These are phyloP conservation scores for Hymenotorrendiella dingleyae DNA, from an alignment of 2,329 filamentous ascomycete genomes.

Conservation along the genomic window DNA sequence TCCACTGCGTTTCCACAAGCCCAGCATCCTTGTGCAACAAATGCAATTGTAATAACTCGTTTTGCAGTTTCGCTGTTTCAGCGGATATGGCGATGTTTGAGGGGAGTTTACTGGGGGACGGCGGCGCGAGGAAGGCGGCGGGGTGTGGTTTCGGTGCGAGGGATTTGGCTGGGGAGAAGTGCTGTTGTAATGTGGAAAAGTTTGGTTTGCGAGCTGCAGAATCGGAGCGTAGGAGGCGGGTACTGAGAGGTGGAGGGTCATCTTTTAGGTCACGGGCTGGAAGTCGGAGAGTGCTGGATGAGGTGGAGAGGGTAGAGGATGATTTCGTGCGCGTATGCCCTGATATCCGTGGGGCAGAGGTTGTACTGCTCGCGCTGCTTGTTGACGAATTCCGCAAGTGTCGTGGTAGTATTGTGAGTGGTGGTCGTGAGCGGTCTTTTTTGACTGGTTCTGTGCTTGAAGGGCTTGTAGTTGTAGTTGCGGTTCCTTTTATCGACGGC, in stretches of 20 bases:
- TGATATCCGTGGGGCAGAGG: slow-evolving; percentile 1
- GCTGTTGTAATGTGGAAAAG: slow-evolving; percentile 60
- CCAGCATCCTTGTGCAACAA: slow-evolving; percentile 53
- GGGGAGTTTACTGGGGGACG: slow-evolving; percentile 56
- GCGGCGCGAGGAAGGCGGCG: slow-evolving; percentile 50
- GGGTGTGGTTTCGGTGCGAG: slow-evolving; percentile 57
- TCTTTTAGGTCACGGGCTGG: slow-evolving; percentile 17
- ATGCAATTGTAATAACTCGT: slow-evolving; percentile 60
- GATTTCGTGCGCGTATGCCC: slow-evolving; percentile 26
- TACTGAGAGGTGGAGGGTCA: slow-evolving; percentile 9
- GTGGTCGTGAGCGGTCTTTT: slow-evolving; percentile 26
- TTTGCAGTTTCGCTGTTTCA: slow-evolving; percentile 53
- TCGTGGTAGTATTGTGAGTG: slow-evolving; percentile 20
- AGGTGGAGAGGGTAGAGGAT: slow-evolving; percentile 19
- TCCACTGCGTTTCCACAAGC: slow-evolving; percentile 44
- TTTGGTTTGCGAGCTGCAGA: slow-evolving; percentile 21
- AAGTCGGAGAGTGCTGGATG: slow-evolving; percentile 14
- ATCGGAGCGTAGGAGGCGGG: slow-evolving; percentile 14
- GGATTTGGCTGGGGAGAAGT: slow-evolving; percentile 60
- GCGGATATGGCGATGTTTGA: slow-evolving; percentile 53
- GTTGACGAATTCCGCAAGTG: slow-evolving; percentile 25
- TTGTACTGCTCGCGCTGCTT: slow-evolving; percentile 10
- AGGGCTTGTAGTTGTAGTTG: slow-evolving; percentile 17
- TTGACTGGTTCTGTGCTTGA: slow-evolving; percentile 20
- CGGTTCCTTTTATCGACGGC: too few species aligned